Evolutionary conservation across 2,329 filamentous ascomycete species (phyloP).

Genomic region (Cladorrhinum sp.): DNA sequence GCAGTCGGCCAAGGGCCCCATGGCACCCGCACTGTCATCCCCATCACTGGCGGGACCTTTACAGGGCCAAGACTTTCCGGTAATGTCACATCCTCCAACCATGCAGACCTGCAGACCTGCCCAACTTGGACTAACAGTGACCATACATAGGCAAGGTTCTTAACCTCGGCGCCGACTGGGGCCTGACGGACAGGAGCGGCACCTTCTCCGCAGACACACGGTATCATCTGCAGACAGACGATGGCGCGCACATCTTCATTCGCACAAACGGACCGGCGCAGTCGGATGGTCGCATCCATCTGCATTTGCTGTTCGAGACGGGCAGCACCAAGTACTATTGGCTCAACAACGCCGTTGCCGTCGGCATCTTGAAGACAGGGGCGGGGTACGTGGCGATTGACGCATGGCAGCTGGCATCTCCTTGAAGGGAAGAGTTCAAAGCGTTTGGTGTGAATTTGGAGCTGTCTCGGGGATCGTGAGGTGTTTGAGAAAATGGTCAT

Average conservation of each 20-base stretch:
- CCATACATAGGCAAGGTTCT: conserved; percentile 27
- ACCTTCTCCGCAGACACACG: conserved; percentile 33
- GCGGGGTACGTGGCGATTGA: conserved; percentile 27
- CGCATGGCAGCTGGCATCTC: conserved; percentile 29
- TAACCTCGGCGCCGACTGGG: conserved; percentile 33
- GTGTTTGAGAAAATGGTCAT: no score
- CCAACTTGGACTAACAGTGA: conserved; percentile 3
- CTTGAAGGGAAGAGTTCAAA: background rate
- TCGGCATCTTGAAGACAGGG: conserved; percentile 27
- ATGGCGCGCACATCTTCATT: conserved; percentile 33
- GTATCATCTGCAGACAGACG: conserved; percentile 31
- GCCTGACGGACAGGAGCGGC: conserved; percentile 26
- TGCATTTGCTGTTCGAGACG: conserved; percentile 30
- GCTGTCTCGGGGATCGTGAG: no score
- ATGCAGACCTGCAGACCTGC: background rate
- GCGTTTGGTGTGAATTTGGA: no score
- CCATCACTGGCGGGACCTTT: conserved; percentile 31
- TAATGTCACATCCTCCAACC: conserved; percentile 5
- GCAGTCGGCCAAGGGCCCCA: conserved; percentile 27
- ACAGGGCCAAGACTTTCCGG: conserved; percentile 27
- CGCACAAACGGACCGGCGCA: conserved; percentile 31
- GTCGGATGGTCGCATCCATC: conserved; percentile 26
- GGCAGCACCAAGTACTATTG: conserved; percentile 30
- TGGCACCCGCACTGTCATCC: conserved; percentile 27
- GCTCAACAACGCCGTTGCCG: conserved; percentile 33